Conservation (phyloP, 345 rosid species). For the Anacardium occidentale region DNA sequence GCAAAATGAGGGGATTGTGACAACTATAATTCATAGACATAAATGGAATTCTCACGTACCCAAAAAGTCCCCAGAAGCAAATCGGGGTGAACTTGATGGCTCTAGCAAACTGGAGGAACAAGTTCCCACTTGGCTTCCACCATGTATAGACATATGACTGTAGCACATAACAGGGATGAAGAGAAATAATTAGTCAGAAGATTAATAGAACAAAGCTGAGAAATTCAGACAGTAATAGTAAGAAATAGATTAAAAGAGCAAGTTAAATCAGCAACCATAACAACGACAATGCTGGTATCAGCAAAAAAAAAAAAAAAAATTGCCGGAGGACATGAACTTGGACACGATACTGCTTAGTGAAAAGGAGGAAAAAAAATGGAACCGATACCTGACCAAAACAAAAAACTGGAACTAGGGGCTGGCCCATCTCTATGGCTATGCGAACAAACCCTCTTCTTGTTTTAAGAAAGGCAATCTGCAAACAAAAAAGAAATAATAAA, state of each 20-base stretch:
- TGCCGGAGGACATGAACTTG: background rate
- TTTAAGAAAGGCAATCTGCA: constrained; percentile 63
- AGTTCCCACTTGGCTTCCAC: constrained; percentile 88
- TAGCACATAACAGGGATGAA: background rate
- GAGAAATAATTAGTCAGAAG: background rate
- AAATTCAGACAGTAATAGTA: background rate
- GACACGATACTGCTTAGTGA: background rate
- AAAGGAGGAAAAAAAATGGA: background rate
- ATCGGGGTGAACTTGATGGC: constrained; percentile 79
- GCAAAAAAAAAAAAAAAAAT: too few relatives aligned
- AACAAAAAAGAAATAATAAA: constrained; percentile 12
- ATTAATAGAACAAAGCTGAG: background rate
- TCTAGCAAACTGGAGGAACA: constrained; percentile 61
- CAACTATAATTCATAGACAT: background rate
- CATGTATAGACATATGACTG: constrained; percentile 73
- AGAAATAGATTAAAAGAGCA: background rate
- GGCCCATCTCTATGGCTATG: constrained; percentile 74
- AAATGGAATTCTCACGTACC: constrained; percentile 41
- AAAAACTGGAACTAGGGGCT: constrained; percentile 94
- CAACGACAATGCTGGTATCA: background rate
- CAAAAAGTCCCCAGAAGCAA: constrained; percentile 80
- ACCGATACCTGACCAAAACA: constrained; percentile 76
- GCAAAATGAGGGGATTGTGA: background rate
- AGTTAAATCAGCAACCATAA: background rate
- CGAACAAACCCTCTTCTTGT: constrained; percentile 80